Conservation (phyloP, 1,284 basidiomycete genomes). For the Trametes polyzona region DNA sequence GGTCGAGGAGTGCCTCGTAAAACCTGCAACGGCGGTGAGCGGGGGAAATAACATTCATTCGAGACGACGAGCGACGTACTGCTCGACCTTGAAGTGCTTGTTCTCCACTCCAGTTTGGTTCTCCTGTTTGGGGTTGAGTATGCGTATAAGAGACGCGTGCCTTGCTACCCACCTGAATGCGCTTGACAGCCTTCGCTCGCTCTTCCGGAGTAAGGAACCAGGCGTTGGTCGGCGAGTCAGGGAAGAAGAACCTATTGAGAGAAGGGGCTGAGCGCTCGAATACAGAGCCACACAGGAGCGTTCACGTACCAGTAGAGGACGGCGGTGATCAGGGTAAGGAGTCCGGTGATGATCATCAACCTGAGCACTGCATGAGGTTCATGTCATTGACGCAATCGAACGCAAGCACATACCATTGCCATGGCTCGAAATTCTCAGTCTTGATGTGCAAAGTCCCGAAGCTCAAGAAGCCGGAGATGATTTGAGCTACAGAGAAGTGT, state of each 20-base stretch:
- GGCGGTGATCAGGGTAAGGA: constrained; percentile 58
- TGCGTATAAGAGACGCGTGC: background rate
- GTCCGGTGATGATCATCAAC: constrained; percentile 77
- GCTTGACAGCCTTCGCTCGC: constrained; percentile 62
- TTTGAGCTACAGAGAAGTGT: constrained; percentile 38
- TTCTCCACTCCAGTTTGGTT: constrained; percentile 46
- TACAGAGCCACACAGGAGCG: constrained; percentile 38
- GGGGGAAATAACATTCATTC: background rate
- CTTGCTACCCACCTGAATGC: constrained; percentile 55
- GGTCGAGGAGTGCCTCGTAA: constrained; percentile 67
- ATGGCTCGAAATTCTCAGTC: constrained; percentile 57
- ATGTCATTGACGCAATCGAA: background rate
- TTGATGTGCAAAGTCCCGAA: constrained; percentile 70
- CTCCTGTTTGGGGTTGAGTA: constrained; percentile 21
- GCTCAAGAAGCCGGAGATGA: constrained; percentile 72
- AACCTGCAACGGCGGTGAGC: too few species aligned
- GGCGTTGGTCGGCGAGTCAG: constrained; percentile 69
- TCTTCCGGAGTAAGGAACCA: constrained; percentile 71
- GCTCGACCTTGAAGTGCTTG: constrained; percentile 43
- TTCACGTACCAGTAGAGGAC: constrained; percentile 55
- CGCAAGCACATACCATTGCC: constrained; percentile 53
- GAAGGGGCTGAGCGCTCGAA: too few species aligned
- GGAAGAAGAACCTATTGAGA: constrained; percentile 63
- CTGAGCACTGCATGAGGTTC: constrained; percentile 1
- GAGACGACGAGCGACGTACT: constrained; percentile 40